Evolutionary conservation across 2,329 filamentous ascomycete species (phyloP), one percentile per base, ranked within the genome.

Genomic region (Penicillium fuscoglaucum): DNA sequence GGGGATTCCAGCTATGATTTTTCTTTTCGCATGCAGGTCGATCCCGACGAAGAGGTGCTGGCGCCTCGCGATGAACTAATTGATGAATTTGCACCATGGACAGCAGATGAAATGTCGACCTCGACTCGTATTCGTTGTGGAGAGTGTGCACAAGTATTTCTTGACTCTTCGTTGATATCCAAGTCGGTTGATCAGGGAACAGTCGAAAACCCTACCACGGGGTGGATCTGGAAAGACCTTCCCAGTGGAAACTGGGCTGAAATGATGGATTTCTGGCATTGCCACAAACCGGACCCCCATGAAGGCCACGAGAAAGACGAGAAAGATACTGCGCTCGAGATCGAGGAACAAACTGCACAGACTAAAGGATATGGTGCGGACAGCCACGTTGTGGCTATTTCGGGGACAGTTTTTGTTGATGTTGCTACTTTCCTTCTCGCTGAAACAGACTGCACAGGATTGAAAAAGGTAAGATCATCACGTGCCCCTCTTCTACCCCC

Each of bases 261-360:
- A 78, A 96, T 99, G 93, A 99, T 99, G 95, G 96, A 99, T 74
- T 96, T 99, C 67, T 99, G 95, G 95, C 96, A 99, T 75, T 99
- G 95, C 70, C 95, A 99, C 75, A 98, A 98, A 75, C 95, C 96
- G 1, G 79, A 83, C 60, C 66, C 80, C 28, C 76, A 82, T 31
- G 67, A 72, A 12, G 74, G 80, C 47, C 70, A 74, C 13, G 75
- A 79, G 43, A 66, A 80, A 52, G 71, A 80, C 12, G 67, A 71
- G n/a, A 72, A 79, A 50, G 68, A 68, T 7, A 61, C 72, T 41
- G 64, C 69, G 35, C 64, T 63, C 3, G 53, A 61, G 46, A 59
- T 72, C 37, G 70, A 82, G 24, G 76, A 83, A n/a, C 74, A 76
- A 46, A 79, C 85, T 17, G 80, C 83, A 8, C 63, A 70, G 35